Conservation (phyloP, 1,284 basidiomycete species). For the Irpex sp. region DNA sequence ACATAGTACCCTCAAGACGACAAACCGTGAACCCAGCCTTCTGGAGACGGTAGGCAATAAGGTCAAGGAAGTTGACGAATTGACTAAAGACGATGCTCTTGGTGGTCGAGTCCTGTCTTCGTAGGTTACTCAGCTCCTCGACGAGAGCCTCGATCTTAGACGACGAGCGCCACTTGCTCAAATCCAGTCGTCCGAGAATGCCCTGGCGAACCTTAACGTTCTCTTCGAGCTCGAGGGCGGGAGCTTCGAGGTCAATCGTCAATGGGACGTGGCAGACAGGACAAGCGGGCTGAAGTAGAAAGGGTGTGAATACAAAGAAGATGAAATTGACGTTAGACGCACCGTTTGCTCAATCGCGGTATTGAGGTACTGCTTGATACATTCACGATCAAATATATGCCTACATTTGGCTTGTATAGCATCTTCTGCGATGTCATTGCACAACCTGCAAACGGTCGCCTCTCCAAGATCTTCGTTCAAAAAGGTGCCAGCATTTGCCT, state of each 20-base stretch:
- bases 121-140: slow-evolving; percentile 87
- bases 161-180: slow-evolving; percentile 90
- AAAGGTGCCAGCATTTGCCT: slow-evolving; percentile 67
- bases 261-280: slow-evolving; percentile 93
- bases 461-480: slow-evolving; percentile 58
- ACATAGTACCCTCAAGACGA: slow-evolving; percentile 96
- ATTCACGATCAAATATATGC: slow-evolving; percentile 93
- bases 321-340: slow-evolving; percentile 19
- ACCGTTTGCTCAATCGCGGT: slow-evolving; percentile 72
- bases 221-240: slow-evolving; percentile 82
- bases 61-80: slow-evolving; percentile 87
- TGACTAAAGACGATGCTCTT: slow-evolving; percentile 97
- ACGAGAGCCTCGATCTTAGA: slow-evolving; percentile 97
- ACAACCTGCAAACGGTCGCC: slow-evolving; percentile 87
- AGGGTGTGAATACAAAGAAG: slow-evolving; percentile 1
- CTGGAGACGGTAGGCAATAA: slow-evolving; percentile 92
- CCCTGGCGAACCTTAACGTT: slow-evolving; percentile 78
- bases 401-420: slow-evolving; percentile 91
- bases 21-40: slow-evolving; percentile 91
- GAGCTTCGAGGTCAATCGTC: slow-evolving; percentile 93
- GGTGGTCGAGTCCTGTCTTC: slow-evolving; percentile 85
- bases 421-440: slow-evolving; percentile 96
- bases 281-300: slow-evolving; percentile 71
- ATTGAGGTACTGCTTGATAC: slow-evolving; percentile 91
- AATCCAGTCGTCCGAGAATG: slow-evolving; percentile 87